These are phyloP conservation scores for Penicillium fuscoglaucum DNA, from an alignment of 2,329 filamentous ascomycete genomes.

Conservation along the genomic window DNA sequence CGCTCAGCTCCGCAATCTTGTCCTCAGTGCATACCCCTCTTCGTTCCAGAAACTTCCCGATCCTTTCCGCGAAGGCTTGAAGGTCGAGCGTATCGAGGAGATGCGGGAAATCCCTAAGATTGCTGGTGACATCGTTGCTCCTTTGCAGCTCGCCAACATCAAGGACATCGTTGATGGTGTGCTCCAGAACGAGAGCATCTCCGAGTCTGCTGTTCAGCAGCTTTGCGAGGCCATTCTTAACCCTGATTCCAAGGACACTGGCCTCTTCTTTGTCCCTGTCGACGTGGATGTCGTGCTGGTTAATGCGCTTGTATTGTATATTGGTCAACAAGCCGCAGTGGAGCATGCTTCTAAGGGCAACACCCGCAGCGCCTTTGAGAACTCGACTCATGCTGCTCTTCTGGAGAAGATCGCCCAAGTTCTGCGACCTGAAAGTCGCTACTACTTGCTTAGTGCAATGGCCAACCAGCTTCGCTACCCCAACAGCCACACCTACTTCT, in stretches of 20 bases:
- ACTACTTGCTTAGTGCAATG: slow-evolving; percentile 80
- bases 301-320: slow-evolving; percentile 79
- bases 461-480: slow-evolving; percentile 90
- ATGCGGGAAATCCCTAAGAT: slow-evolving; percentile 67
- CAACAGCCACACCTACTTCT: slow-evolving; percentile 88
- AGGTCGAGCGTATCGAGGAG: slow-evolving; percentile 75
- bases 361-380: slow-evolving; percentile 60
- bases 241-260: slow-evolving; percentile 58
- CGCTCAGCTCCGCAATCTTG: slow-evolving; percentile 82
- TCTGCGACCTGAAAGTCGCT: slow-evolving; percentile 73
- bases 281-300: slow-evolving; percentile 70
- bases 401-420: slow-evolving; percentile 76
- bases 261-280: slow-evolving; percentile 66
- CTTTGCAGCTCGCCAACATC: slow-evolving; percentile 52
- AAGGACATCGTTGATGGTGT: slow-evolving; percentile 55
- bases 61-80: slow-evolving; percentile 70
- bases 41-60: slow-evolving; percentile 71
- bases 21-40: slow-evolving; percentile 76
- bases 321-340: slow-evolving; percentile 71
- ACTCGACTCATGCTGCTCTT: slow-evolving; percentile 67
- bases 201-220: slow-evolving; percentile 69
- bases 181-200: slow-evolving; percentile 60
- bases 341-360: slow-evolving; percentile 60
- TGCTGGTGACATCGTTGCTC: slow-evolving; percentile 60
- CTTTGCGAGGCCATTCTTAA: slow-evolving; percentile 72